phyloP scores from a whole-genome alignment of 1,139 yeast species.

The Scheffersomyces illinoinensis region DNA sequence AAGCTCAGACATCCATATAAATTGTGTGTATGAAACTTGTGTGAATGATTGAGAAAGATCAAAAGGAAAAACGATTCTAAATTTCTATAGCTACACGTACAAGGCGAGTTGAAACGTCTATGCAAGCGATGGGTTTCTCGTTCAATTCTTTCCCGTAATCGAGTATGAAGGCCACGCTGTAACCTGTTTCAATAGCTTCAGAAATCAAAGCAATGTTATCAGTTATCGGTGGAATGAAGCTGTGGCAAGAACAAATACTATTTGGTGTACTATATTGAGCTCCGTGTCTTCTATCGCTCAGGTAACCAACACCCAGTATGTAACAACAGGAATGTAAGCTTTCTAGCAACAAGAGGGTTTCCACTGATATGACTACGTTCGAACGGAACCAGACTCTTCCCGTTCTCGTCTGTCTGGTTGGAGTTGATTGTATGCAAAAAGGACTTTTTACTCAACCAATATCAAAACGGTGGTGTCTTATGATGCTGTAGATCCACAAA shows the following conservation, averaged over 20 bases:
- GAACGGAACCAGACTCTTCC: neutral
- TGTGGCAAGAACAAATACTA: too few species aligned
- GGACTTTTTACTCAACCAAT: neutral
- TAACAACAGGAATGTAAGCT: neutral
- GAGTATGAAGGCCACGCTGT: neutral
- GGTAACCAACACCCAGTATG: neutral
- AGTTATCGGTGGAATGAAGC: neutral
- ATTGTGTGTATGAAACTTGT: neutral
- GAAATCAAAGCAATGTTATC: neutral
- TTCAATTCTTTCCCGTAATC: neutral
- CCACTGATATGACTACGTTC: neutral
- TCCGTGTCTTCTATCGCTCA: neutral
- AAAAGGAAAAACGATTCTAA: neutral
- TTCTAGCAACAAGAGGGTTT: neutral
- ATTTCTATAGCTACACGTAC: neutral
- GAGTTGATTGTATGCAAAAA: neutral
- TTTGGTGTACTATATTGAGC: neutral
- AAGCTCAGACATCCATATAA: conserved; percentile 34
- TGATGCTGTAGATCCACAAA: neutral
- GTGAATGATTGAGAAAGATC: neutral
- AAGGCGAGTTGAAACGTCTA: neutral
- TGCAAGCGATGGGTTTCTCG: neutral
- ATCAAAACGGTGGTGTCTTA: neutral
- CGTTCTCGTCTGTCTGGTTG: neutral
- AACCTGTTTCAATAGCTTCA: neutral